Conservation (phyloP, 495 filamentous ascomycete species). For the Xylona heveae region DNA sequence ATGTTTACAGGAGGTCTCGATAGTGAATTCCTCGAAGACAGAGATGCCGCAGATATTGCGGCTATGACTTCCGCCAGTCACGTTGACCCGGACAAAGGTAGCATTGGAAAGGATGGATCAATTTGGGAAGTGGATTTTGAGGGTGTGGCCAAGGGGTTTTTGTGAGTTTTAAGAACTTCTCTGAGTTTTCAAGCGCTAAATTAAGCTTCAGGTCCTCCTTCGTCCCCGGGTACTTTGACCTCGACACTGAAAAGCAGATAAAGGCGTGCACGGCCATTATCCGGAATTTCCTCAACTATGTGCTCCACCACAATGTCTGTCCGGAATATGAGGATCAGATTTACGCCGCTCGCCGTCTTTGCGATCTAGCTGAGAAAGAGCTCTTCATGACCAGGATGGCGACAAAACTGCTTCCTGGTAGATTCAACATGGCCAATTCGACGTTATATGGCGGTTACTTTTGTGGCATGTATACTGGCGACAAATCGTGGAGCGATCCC, state of each 20-base stretch:
- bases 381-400: slow-evolving; percentile 31
- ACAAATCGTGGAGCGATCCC: slow-evolving; percentile 17
- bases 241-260: slow-evolving; percentile 25
- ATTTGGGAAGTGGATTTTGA: slow-evolving; percentile 68
- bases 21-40: slow-evolving; percentile 29
- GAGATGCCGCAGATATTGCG: slow-evolving; percentile 36
- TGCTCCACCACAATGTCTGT: slow-evolving; percentile 65
- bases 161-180: slow-evolving; percentile 27
- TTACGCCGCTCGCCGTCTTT: slow-evolving; percentile 39
- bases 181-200: slow-evolving; percentile 12
- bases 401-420: slow-evolving; percentile 34
- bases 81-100: slow-evolving; percentile 19
- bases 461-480: slow-evolving; percentile 13
- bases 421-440: slow-evolving; percentile 50
- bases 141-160: slow-evolving; percentile 50
- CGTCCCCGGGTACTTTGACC: slow-evolving; percentile 22
- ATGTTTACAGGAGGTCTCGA: slow-evolving; percentile 42
- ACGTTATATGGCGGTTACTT: slow-evolving; percentile 33
- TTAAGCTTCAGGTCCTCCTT: slow-evolving; percentile 17
- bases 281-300: slow-evolving; percentile 75
- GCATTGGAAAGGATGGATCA: slow-evolving; percentile 10
- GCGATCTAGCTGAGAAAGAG: slow-evolving; percentile 45
- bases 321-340: slow-evolving; percentile 55
- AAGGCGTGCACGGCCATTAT: slow-evolving; percentile 36
- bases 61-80: slow-evolving; percentile 36